phyloP scores from a whole-genome alignment of 2,329 filamentous ascomycete species.

The Colletotrichum sp. region DNA sequence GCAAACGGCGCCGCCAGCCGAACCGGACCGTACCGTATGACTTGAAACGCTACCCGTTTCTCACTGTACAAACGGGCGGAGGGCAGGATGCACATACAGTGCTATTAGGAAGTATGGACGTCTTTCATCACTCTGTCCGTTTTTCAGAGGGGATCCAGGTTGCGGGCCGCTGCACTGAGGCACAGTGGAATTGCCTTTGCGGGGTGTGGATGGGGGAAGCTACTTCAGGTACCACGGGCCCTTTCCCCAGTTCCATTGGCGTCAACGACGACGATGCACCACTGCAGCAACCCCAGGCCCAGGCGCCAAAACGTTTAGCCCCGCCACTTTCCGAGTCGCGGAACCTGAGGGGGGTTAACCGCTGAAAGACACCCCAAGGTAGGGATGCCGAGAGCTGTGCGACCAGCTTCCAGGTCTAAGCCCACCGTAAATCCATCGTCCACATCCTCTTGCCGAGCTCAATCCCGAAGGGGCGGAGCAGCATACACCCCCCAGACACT shows the following conservation, averaged over 20 bases:
- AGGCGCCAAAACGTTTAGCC: conserved; percentile 22
- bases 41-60: neutral
- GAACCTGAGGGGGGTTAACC: conserved; percentile 5
- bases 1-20: conserved; percentile 15
- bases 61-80: neutral
- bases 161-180: neutral
- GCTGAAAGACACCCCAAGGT: neutral
- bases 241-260: neutral
- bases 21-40: neutral
- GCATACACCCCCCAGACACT: conserved; percentile 4
- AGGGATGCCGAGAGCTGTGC: neutral
- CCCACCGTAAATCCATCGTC: neutral
- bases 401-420: conserved; percentile 1
- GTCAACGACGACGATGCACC: neutral
- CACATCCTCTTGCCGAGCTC: conserved; percentile 14
- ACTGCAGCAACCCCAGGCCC: neutral
- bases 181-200: neutral
- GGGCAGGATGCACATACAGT: neutral
- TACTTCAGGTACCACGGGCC: neutral
- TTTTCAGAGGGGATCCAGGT: neutral
- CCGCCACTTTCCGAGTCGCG: conserved; percentile 22
- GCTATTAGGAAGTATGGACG: neutral
- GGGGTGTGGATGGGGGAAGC: conserved; percentile 4
- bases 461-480: conserved; percentile 22
- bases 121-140: neutral